phyloP scores from a whole-genome alignment of 345 rosid genomes.

The Bruguiera gymnorhiza region DNA sequence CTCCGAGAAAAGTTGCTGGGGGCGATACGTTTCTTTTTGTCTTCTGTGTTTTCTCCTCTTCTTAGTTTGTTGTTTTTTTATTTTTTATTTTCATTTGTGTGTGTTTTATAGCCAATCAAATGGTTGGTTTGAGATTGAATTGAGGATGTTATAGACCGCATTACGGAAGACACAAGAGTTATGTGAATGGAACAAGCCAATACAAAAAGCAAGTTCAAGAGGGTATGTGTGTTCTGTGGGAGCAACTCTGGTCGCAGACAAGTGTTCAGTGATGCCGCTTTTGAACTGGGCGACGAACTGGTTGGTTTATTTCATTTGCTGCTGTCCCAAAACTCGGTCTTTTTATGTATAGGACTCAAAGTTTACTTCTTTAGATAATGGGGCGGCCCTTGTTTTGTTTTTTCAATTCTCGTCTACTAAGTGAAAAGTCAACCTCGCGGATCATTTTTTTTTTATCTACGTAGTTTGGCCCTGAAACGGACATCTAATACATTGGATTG shows the following conservation, averaged over 20 bases:
- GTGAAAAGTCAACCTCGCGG: slow-evolving; percentile 3
- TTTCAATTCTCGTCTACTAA: neutral
- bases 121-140: slow-evolving; percentile 26
- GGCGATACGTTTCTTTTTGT: slow-evolving; percentile 10
- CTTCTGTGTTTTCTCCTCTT: neutral
- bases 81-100: neutral
- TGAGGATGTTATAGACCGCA: neutral
- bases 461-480: slow-evolving; percentile 9
- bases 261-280: slow-evolving; percentile 87
- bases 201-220: slow-evolving; percentile 53
- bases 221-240: slow-evolving; percentile 92
- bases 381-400: neutral
- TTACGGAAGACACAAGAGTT: slow-evolving; percentile 8
- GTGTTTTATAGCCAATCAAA: neutral
- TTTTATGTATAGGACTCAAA: slow-evolving; percentile 1
- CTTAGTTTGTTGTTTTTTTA: no score
- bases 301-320: slow-evolving; percentile 38
- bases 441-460: slow-evolving; percentile 6
- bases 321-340: neutral
- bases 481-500: slow-evolving; percentile 11
- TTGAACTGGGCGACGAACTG: slow-evolving; percentile 90
- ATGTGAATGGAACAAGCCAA: slow-evolving; percentile 54
- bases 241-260: slow-evolving; percentile 80
- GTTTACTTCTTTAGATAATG: slow-evolving; percentile 2
- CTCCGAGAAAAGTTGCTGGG: slow-evolving; percentile 14